Base-by-base conservation (phyloP, 768 basidiomycete species). In the Filobasidium floriforme region DNA sequence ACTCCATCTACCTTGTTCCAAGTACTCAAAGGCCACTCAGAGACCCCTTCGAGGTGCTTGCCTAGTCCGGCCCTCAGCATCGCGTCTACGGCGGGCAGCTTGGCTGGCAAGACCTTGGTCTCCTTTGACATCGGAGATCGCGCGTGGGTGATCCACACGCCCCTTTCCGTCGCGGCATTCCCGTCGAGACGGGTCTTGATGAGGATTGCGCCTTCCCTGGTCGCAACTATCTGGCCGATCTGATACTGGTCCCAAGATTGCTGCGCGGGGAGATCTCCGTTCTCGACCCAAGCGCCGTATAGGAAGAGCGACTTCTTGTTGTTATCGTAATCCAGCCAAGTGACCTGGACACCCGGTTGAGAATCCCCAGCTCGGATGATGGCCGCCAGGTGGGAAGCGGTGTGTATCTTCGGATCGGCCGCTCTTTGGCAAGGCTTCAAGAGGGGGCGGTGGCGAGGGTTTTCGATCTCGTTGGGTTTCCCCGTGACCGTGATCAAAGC, bases 121-220 rank as follows among this genome's bases (percentile, higher is more conserved):
- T 62, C 67, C 18, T 41, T 32, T 6, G 66, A 67, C 61, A 71
- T 73, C 4, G 74, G 75, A n/a, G 72, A 61, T 59, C 75, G 63
- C 52, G 73, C 75, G 43, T 73, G 72, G 9, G 72, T 74, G 46
- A 76, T 72, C 75, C 75, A 76, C 7, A 75, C 59, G 6, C 68
- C 74, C 2, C 66, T 67, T 32, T 4, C 40, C 5, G 41, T 37
- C 32, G 32, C 4, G 32, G 32, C 32, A 71, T 75, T 24, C 55
- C 6, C 18, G 24, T 26, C 6, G 29, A 18, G 18, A 2, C n/a
- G 55, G 22, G 32, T 37, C 66, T 74, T 75, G 70, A 76, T 55
- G 43, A 73, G 71, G 15, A 75, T 65, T 29, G 75, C 75, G 12
- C 75, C 75, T 28, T 70, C 49, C 51, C 74, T 57, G 11, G 61